Conservation (phyloP, 176 grass and related monocot species). For the Olyra latifolia region DNA sequence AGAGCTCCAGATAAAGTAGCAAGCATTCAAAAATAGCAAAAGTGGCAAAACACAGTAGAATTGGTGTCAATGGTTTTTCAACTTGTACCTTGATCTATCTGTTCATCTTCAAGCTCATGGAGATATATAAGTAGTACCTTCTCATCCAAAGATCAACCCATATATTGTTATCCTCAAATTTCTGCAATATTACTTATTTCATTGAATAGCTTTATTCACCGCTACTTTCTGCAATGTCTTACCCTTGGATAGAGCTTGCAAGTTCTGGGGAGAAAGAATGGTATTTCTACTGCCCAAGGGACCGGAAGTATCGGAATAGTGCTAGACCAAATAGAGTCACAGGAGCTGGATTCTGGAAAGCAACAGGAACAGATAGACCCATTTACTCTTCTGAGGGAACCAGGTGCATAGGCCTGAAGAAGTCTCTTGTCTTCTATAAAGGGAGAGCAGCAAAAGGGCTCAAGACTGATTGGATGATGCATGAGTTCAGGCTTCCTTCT, state of each 20-base stretch:
- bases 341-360: conserved; percentile 89
- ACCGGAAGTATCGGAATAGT: conserved; percentile 87
- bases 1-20: background rate
- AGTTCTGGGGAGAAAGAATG: conserved; percentile 83
- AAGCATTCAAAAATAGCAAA: background rate
- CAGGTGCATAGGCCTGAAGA: conserved; percentile 91
- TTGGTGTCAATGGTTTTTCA: background rate
- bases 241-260: conserved; percentile 55
- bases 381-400: conserved; percentile 82
- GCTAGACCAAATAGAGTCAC: conserved; percentile 86
- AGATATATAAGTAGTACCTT: background rate
- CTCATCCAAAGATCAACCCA: background rate
- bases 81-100: background rate
- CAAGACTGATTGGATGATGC: conserved; percentile 99
- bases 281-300: conserved; percentile 96
- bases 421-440: conserved; percentile 92
- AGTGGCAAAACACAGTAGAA: background rate
- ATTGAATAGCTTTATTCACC: background rate
- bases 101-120: background rate
- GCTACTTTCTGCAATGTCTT: conserved; percentile 15
- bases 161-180: background rate
- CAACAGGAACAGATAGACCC: conserved; percentile 89
- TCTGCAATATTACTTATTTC: conserved; percentile 20
- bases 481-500: conserved; percentile 88
- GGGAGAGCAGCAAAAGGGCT: conserved; percentile 77